A percentile compares a stretch with the other conserved stretches of the same genome.
Evolutionary conservation across 2,329 filamentous ascomycete genomes (phyloP).

Genomic region (Fonsecaea multimorphosa): DNA sequence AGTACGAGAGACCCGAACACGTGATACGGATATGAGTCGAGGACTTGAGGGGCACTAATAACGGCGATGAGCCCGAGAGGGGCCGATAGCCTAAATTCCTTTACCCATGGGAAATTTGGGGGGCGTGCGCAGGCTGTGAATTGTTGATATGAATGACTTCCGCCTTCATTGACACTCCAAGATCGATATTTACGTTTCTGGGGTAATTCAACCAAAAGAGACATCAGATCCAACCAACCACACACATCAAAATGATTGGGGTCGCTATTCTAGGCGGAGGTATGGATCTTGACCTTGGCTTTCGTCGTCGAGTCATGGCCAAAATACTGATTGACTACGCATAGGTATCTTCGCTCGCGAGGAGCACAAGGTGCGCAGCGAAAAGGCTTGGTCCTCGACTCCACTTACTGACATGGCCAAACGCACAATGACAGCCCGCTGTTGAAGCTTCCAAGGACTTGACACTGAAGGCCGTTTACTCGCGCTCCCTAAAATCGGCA

Average conservation of each 20-base stretch:
- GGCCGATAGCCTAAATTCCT: not conserved
- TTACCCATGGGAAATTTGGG: not conserved
- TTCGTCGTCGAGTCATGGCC: not conserved
- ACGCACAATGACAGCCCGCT: conserved; percentile 51
- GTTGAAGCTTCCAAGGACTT: conserved; percentile 55
- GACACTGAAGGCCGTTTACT: conserved; percentile 63
- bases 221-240: not conserved
- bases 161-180: not conserved
- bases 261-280: conserved; percentile 62
- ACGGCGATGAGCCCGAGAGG: not conserved
- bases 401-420: not conserved
- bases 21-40: not conserved
- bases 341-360: conserved; percentile 63
- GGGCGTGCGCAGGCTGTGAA: not conserved
- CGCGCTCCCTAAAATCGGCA: conserved; percentile 63
- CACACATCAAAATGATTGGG: conserved; percentile 47
- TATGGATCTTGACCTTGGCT: conserved; percentile 34
- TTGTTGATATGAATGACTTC: not conserved
- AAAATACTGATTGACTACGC: conserved; percentile 8
- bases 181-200: not conserved
- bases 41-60: not conserved
- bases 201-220: not conserved
- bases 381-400: not conserved
- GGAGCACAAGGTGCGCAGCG: conserved; percentile 57
- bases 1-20: not conserved